Evolutionary conservation across 2,329 filamentous ascomycete genomes (phyloP).

Genomic region (Colletotrichum viniferum): DNA sequence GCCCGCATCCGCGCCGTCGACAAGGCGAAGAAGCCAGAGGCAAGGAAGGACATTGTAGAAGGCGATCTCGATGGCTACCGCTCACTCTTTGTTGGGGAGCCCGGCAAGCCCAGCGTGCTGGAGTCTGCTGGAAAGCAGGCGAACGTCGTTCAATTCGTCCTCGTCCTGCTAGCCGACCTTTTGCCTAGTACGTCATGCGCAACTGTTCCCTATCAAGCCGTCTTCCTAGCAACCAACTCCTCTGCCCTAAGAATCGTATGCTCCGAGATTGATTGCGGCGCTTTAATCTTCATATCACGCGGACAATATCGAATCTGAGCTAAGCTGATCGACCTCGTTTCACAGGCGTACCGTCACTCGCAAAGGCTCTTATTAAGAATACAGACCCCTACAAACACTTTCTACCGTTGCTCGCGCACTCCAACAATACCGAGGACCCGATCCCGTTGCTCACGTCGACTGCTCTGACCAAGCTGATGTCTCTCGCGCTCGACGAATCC

Average conservation of each 20-base stretch:
- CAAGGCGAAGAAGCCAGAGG: conserved; percentile 86
- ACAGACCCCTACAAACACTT: conserved; percentile 82
- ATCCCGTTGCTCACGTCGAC: conserved; percentile 90
- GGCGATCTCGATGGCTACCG: conserved; percentile 80
- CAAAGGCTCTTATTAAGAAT: conserved; percentile 76
- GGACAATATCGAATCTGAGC: background rate
- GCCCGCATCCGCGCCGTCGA: conserved; percentile 96
- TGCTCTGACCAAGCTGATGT: conserved; percentile 81
- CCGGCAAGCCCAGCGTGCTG: conserved; percentile 73
- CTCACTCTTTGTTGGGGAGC: conserved; percentile 77
- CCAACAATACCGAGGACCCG: conserved; percentile 75
- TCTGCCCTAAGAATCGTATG: background rate
- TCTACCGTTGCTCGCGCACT: conserved; percentile 81
- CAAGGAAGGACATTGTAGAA: conserved; percentile 83
- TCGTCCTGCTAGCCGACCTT: conserved; percentile 87
- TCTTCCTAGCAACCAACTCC: background rate
- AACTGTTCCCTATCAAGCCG: background rate
- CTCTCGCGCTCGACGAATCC: conserved; percentile 66
- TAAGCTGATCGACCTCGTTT: background rate
- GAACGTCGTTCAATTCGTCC: conserved; percentile 93
- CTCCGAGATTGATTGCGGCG: background rate
- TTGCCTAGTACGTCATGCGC: conserved; percentile 44
- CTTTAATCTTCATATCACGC: background rate
- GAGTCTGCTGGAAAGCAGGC: conserved; percentile 84
- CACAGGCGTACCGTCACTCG: conserved; percentile 79